Evolutionary conservation across 2,329 filamentous ascomycete genomes (phyloP).

Genomic region (Dendryphion nanum): DNA sequence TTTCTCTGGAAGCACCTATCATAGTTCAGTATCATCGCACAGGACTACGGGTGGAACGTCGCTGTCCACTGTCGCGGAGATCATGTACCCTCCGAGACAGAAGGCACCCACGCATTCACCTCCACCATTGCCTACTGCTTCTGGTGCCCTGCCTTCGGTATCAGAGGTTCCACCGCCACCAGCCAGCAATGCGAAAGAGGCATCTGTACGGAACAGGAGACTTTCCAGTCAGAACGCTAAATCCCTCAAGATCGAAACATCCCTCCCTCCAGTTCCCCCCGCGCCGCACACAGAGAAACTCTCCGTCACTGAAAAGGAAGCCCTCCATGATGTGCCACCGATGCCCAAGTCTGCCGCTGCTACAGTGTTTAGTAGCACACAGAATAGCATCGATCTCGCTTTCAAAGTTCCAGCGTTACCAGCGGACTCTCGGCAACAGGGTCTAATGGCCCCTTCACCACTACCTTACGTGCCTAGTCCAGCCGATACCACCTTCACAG

Average conservation of each 20-base stretch:
- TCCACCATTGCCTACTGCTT: conserved; percentile 26
- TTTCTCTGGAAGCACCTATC: conserved; percentile 74
- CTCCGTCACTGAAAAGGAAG: conserved; percentile 30
- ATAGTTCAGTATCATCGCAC: conserved; percentile 74
- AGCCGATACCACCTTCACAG: conserved; percentile 42
- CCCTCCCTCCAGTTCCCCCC: conserved; percentile 35
- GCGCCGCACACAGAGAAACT: conserved; percentile 37
- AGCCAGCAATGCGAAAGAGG: conserved; percentile 22
- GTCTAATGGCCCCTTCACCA: conserved; percentile 30
- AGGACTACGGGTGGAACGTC: conserved; percentile 66
- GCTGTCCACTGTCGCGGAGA: conserved; percentile 72
- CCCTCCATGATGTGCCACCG: conserved; percentile 28
- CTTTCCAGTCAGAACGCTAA: conserved; percentile 78
- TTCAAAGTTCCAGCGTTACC: conserved; percentile 34
- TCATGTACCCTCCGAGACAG: conserved; percentile 41
- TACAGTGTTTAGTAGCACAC: conserved; percentile 23
- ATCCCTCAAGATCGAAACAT: conserved; percentile 86
- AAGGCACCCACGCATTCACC: conserved; percentile 32
- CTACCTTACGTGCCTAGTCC: conserved; percentile 39
- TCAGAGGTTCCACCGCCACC: conserved; percentile 32
- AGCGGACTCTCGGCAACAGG: conserved; percentile 21
- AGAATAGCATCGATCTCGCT: conserved; percentile 24
- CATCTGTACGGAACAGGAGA: conserved; percentile 68
- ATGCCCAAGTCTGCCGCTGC: conserved; percentile 37
- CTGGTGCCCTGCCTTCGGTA: conserved; percentile 31